Percentiles rank a stretch among this genome's conserved stretches.
Conservation (phyloP, 208 protist genomes). For the Leishmania amazonensis region DNA sequence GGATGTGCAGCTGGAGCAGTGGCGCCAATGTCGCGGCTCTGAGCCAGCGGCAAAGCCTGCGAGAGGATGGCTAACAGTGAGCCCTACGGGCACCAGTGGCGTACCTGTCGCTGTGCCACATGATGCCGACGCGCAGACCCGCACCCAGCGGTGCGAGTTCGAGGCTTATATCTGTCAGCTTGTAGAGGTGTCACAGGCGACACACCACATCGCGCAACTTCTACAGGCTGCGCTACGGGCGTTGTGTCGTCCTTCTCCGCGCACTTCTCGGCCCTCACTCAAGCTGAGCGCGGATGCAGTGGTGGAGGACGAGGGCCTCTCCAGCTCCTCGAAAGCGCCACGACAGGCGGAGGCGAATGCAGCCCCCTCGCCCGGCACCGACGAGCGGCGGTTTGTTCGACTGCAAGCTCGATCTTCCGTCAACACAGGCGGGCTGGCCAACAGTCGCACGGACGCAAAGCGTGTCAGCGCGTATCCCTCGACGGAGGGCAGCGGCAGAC, state of each 20-base stretch:
- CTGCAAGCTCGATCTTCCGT: constrained; percentile 1
- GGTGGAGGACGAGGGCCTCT: neutral
- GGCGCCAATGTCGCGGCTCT: neutral
- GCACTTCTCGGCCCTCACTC: neutral
- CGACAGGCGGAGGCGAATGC: neutral
- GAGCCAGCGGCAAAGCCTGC: neutral
- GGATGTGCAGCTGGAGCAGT: constrained; percentile 24
- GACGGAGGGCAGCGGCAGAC: neutral
- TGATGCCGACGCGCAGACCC: neutral
- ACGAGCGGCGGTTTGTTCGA: too few species aligned
- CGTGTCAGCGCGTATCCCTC: neutral
- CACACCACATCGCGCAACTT: constrained; percentile 17
- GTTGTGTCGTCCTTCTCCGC: constrained; percentile 21
- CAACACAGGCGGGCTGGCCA: neutral
- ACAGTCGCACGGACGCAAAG: neutral
- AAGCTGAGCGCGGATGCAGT: neutral
- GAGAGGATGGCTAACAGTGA: neutral
- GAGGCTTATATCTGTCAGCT: constrained; percentile 19
- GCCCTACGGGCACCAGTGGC: neutral
- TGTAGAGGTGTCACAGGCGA: constrained; percentile 29
- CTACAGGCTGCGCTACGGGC: constrained; percentile 22
- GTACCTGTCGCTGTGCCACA: neutral
- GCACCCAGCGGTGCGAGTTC: constrained; percentile 8
- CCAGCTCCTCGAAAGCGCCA: neutral
- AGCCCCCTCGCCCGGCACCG: neutral